Conservation (phyloP, 2,329 filamentous ascomycete species). For the Venturia pyrina region DNA sequence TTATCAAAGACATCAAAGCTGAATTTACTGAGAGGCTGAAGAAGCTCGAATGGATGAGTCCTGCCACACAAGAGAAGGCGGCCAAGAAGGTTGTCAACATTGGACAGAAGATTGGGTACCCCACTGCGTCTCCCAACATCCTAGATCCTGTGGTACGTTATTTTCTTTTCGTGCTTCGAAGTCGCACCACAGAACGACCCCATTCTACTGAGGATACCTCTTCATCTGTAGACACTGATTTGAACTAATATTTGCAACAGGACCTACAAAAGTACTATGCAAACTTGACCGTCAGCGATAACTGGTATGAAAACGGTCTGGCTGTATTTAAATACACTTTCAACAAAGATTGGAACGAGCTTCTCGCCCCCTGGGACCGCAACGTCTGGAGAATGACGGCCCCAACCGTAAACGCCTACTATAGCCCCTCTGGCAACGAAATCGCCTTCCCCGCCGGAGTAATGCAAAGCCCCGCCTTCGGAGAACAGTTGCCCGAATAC, state of each 20-base stretch:
- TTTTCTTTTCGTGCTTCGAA: too few species aligned
- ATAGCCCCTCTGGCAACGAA: conserved; percentile 52
- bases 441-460: conserved; percentile 62
- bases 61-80: conserved; percentile 47
- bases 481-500: conserved; percentile 52
- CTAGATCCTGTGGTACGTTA: not conserved
- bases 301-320: conserved; percentile 50
- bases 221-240: conserved; percentile 22
- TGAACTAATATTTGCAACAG: conserved; percentile 32
- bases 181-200: conserved; percentile 30
- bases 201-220: too few species aligned
- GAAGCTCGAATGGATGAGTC: conserved; percentile 53
- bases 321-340: conserved; percentile 34
- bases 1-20: conserved; percentile 61
- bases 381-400: conserved; percentile 52
- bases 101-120: conserved; percentile 60
- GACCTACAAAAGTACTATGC: conserved; percentile 48
- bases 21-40: conserved; percentile 53
- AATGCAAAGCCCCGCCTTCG: conserved; percentile 59
- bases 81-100: conserved; percentile 58
- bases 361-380: conserved; percentile 51
- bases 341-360: conserved; percentile 43
- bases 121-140: conserved; percentile 30
- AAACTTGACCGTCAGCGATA: conserved; percentile 38
- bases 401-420: conserved; percentile 38